Evolutionary conservation across 495 filamentous ascomycete species (phyloP), one percentile per base, ranked within the genome.

Genomic region (Bombardia bombarda): DNA sequence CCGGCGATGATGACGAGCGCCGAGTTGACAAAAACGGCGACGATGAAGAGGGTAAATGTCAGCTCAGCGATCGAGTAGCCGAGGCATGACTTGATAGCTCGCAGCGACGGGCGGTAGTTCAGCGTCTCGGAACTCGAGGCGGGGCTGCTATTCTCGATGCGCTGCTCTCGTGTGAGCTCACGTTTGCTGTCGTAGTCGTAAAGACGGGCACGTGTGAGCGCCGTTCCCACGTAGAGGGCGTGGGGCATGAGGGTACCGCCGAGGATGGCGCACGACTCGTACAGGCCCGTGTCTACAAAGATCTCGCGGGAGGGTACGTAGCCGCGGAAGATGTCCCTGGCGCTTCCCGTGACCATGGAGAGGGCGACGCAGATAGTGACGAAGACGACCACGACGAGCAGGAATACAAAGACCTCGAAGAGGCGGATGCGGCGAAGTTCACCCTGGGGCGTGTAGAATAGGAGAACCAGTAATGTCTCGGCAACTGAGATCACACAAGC

Each of bases 1-100:
- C 83, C 84, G 1, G 84, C 79, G n/a, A 84, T 80, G 50, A 89
- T 86, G 42, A 89, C 74, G 46, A 89, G 87, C 19, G 84, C 70
- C 44, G 76, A 82, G 60, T 89, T 89, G 51, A 89, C 83, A 52
- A 89, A 89, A 12, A 87, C 70, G 17, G 84, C 84, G 51, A 87
- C 85, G 24, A 80, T 82, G 55, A 86, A 84, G 3, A 87, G 75
- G 2, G 79, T 80, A 36, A 85, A 50, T 18, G 72, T 56, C 17
- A 86, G 62, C 50, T 83, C 79, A 7, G 77, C 72, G 45, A 85
- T 81, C 10, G 80, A 84, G 55, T 85, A 86, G 21, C 73, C 74
- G 55, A 88, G 66, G 56, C 83, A 87, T 38, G 72, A 70, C 6
- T 72, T 73, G 35, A 89, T 88, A 2, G 84, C 84, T 5, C 70